Evolutionary conservation across 164 flowering plant genomes (phyloP), one percentile per base, ranked within the genome.

Genomic region (Nymphaea colorata): DNA sequence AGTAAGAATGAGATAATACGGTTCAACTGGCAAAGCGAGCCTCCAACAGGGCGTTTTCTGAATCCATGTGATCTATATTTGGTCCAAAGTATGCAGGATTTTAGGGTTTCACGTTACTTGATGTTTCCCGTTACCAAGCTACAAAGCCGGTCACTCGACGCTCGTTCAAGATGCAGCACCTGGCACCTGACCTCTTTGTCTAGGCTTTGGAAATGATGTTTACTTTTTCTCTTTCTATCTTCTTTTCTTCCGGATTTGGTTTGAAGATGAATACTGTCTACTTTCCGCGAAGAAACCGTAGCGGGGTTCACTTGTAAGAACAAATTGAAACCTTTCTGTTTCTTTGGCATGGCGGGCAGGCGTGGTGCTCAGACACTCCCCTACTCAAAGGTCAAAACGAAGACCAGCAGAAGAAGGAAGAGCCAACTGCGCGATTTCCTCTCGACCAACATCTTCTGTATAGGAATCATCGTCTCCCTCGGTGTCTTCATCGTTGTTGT

Each of bases 401-500:
- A 51, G 14, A 10, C 57, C 8, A 51, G 14, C 14, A 51, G 14
- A 51, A 51, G 57, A 51, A 51, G 89, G 53, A 51, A 51, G 57
- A 53, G 80, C 41, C 72, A 75, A 53, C 67, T 93, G 59, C 70
- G 67, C 41, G 84, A 87, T 79, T 80, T 91, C 80, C 1, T 94
- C 72, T 70, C 79, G 74, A 85, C 89, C 72, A 59, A 51, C 64
- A 79, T 86, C 84, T 82, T 90, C 85, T 72, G 87, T 15, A 78
- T 94, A 66, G 87, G 85, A 60, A 82, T 94, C 76, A 71, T 79
- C 57, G 44, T 86, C 80, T 84, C 95, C n/a, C 59, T 88, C 81
- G 10, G 87, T 67, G 76, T 91, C 79, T 80, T 91, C 77, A 18
- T 88, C 57, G 44, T 79, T 61, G 67, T 83, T 67, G 44, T 89